Conservation (phyloP, 441 rosid genomes). For the Adansonia rubrostipa region DNA sequence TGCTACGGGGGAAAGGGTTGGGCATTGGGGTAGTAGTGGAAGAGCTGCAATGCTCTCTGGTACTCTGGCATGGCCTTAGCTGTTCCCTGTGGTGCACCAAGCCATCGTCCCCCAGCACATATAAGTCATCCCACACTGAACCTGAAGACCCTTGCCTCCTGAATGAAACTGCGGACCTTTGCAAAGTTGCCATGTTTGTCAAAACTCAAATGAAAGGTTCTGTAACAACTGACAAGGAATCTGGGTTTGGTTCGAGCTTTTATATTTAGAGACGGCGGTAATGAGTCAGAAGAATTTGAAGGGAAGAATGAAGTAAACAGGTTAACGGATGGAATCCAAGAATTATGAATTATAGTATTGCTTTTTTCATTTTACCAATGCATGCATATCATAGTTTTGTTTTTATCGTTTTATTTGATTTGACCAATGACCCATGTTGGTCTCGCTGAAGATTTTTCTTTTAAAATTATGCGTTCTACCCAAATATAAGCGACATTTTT, state of each 20-base stretch:
- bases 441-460: not conserved
- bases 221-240: not conserved
- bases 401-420: too few relatives aligned
- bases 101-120: constrained; percentile 45
- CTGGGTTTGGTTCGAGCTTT: not conserved
- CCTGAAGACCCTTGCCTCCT: constrained; percentile 68
- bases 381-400: not conserved
- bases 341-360: too few relatives aligned
- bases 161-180: constrained; percentile 58
- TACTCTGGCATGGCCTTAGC: constrained; percentile 13
- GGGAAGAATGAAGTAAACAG: too few relatives aligned
- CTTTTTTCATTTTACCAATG: not conserved
- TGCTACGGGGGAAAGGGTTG: constrained; percentile 15
- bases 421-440: too few relatives aligned
- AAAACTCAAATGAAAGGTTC: not conserved
- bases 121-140: constrained; percentile 67
- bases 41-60: not conserved
- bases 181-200: constrained; percentile 52
- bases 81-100: not conserved
- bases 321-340: too few relatives aligned
- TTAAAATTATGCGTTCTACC: not conserved
- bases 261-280: not conserved
- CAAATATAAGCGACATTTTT: not conserved
- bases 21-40: not conserved
- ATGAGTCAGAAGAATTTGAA: not conserved